Evolutionary conservation across 345 rosid species (phyloP), one percentile per base, ranked within the genome.

Genomic region (Salix brachista): DNA sequence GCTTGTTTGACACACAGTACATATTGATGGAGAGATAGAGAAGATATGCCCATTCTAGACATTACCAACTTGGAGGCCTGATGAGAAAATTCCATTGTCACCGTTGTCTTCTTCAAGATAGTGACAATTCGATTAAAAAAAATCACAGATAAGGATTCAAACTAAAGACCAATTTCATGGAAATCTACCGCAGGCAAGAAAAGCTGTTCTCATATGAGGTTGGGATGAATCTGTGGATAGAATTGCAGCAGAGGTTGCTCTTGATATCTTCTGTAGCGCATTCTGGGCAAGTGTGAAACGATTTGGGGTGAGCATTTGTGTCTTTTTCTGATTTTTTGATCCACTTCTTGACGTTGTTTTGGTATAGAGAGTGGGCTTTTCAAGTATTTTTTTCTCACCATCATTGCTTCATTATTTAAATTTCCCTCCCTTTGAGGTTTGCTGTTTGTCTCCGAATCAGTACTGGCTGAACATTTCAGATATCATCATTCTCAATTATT

Each of bases 11-110:
- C 61, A 76, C 81, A 80, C 61, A 76, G 81, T 41, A 80, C 87
- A 60, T 62, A 67, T 75, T 76, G 78, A 25, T 67, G 78, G 71
- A 74, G 78, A 81, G 77, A 69, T 32, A 75, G 81, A 77, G 83
- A 80, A 62, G 82, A 83, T 2, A 72, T 37, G 56, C 73, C 79
- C 9, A 69, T 83, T 69, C 69, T 77, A 77, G 89, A 85, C 67
- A 80, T 87, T 80, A 82, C 87, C 80, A 87, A 84, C 79, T 79
- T 81, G 81, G 78, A 80, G 68, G 71, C 76, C 34, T 77, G 75
- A 34, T 76, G 37, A 19, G 26, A 74, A 62, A n/a, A 32, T 9
- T 8, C 25, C n/a, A 9, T 10, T 18, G 9, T 8, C 44, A 2
- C 44, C 44, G 44, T 23, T 58, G 23, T 50, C 19, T 25, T n/a